Percentiles rank a stretch among this genome's conserved stretches.
Conservation (phyloP, 495 filamentous ascomycete genomes). For the Aspergillus sclerotioniger region DNA sequence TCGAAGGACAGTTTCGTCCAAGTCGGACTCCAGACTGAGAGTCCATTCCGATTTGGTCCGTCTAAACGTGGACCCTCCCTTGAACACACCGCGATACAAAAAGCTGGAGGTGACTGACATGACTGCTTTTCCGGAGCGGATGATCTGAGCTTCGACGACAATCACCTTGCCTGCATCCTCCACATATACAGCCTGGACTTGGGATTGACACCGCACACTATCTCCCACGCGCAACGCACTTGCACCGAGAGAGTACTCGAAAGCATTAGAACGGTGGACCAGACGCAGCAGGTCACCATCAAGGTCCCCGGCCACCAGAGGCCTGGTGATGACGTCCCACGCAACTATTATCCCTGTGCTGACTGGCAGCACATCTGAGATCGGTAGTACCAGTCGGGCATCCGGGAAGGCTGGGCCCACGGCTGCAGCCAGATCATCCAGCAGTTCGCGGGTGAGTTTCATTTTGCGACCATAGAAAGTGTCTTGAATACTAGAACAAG, state of each 20-base stretch:
- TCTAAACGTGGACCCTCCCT: constrained; percentile 16
- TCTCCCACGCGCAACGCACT: constrained; percentile 27
- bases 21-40: constrained; percentile 7
- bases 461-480: constrained; percentile 44
- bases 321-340: constrained; percentile 32
- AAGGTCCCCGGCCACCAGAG: constrained; percentile 20
- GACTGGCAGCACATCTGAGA: constrained; percentile 18
- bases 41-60: constrained; percentile 13
- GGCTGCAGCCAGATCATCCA: constrained; percentile 8
- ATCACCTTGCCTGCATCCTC: constrained; percentile 26
- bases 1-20: constrained; percentile 21
- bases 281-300: constrained; percentile 33
- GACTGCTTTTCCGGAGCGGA: constrained; percentile 21
- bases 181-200: constrained; percentile 20
- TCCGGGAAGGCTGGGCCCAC: constrained; percentile 16
- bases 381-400: constrained; percentile 8
- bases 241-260: constrained; percentile 21
- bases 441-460: constrained; percentile 12
- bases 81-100: constrained; percentile 22
- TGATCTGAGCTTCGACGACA: constrained; percentile 26
- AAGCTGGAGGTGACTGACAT: constrained; percentile 29
- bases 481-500: constrained; percentile 25
- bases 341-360: constrained; percentile 27
- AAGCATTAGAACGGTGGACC: constrained; percentile 32
- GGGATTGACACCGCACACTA: constrained; percentile 18